Evolutionary conservation across 148 eudicot genomes (phyloP).

Genomic region (Chenopodium album): DNA sequence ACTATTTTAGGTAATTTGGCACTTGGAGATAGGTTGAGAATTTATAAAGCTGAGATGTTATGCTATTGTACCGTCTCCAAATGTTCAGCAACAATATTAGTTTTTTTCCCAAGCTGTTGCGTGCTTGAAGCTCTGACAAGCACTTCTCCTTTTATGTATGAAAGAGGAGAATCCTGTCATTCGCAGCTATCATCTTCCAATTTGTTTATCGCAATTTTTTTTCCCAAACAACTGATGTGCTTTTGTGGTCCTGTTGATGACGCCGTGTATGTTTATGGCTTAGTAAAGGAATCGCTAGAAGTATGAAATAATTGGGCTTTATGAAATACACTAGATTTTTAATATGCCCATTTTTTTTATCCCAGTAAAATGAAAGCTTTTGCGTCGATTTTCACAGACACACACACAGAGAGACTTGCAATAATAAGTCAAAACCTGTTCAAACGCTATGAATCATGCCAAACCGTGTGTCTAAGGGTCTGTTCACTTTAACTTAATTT

Average conservation of each 20-base stretch:
- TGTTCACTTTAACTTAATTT: too few species aligned
- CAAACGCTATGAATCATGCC: neutral
- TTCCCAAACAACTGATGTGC: neutral
- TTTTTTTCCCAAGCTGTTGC: neutral
- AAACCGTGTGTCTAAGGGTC: too few species aligned
- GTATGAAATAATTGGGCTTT: neutral
- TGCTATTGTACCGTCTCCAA: too few species aligned
- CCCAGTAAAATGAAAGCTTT: neutral
- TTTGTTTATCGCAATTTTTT: neutral
- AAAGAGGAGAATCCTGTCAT: neutral
- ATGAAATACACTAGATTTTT: neutral
- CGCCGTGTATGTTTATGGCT: neutral
- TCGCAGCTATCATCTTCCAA: neutral
- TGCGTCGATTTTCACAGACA: too few species aligned
- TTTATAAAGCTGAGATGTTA: too few species aligned
- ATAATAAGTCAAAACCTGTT: neutral
- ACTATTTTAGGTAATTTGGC: neutral
- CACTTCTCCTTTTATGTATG: neutral
- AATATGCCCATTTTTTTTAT: neutral
- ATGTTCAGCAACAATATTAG: neutral
- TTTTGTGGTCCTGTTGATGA: neutral
- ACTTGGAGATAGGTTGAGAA: too few species aligned
- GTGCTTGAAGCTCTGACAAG: slow-evolving; percentile 1
- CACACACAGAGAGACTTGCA: neutral
- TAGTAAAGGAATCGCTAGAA: neutral